A percentile compares a stretch with the other conserved stretches of the same genome.
Evolutionary conservation across 768 basidiomycete species (phyloP).

Genomic region (Dioszegia crocea): DNA sequence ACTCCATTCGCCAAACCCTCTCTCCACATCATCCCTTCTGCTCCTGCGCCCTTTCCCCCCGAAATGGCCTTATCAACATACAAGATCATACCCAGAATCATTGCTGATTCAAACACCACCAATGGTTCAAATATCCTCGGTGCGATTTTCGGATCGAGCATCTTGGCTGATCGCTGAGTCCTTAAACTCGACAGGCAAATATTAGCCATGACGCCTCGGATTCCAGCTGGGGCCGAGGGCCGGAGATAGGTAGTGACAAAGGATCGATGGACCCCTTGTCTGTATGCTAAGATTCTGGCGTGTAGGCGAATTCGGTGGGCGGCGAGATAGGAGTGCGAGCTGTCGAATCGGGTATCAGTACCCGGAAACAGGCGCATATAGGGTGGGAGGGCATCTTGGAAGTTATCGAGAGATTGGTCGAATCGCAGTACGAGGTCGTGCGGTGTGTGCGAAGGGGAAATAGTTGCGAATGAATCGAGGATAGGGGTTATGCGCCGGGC

Average conservation of each 20-base stretch:
- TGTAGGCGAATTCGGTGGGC: constrained; percentile 35
- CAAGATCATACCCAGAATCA: constrained; percentile 28
- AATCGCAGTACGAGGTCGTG: constrained; percentile 33
- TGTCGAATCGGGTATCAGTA: constrained; percentile 30
- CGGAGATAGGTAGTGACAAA: constrained; percentile 31
- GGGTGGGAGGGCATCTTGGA: constrained; percentile 35
- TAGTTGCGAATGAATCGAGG: constrained; percentile 37
- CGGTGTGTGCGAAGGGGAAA: constrained; percentile 28
- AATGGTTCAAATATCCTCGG: constrained; percentile 31
- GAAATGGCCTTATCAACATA: constrained; percentile 24
- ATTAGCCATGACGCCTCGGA: constrained; percentile 23
- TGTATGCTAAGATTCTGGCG: constrained; percentile 26
- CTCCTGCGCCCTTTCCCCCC: neutral
- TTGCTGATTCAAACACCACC: constrained; percentile 36
- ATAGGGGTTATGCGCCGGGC: constrained; percentile 33
- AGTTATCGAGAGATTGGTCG: constrained; percentile 32
- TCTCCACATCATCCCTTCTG: constrained; percentile 18
- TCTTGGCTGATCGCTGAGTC: constrained; percentile 32
- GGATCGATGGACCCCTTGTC: constrained; percentile 32
- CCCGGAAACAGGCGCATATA: constrained; percentile 33
- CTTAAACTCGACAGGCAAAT: constrained; percentile 28
- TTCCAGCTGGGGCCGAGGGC: constrained; percentile 19
- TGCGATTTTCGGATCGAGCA: constrained; percentile 35
- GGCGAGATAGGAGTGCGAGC: constrained; percentile 28
- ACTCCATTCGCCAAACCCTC: constrained; percentile 26